Conservation (phyloP, 495 filamentous ascomycete genomes). For the Neurospora hispaniola region DNA sequence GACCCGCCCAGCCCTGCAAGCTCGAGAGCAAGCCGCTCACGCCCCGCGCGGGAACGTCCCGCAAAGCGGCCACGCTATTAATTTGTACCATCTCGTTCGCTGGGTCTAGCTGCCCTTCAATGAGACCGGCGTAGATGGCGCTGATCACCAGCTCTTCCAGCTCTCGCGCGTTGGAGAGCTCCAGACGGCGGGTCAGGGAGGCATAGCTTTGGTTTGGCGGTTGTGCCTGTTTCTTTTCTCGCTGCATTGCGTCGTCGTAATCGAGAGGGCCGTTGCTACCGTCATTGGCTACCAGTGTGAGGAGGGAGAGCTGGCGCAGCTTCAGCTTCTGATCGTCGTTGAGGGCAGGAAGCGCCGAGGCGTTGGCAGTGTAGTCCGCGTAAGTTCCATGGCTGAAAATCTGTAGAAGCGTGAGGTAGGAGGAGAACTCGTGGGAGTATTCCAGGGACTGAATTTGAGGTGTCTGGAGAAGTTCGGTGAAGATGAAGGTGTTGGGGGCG, state of each 20-base stretch:
- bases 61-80: constrained; percentile 68
- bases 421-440: constrained; percentile 28
- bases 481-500: constrained; percentile 80
- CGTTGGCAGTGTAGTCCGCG: constrained; percentile 48
- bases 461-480: constrained; percentile 80
- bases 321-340: constrained; percentile 66
- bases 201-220: constrained; percentile 52
- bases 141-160: constrained; percentile 87
- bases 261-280: constrained; percentile 23
- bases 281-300: constrained; percentile 53
- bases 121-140: constrained; percentile 75
- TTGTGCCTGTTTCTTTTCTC: not conserved
- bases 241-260: not conserved
- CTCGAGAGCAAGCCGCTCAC: constrained; percentile 54
- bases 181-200: constrained; percentile 53
- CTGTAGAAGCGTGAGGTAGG: constrained; percentile 64
- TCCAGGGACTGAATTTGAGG: constrained; percentile 70
- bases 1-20: constrained; percentile 61
- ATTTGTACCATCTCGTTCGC: constrained; percentile 59
- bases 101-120: constrained; percentile 75
- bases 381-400: constrained; percentile 94
- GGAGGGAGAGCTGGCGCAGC: constrained; percentile 81
- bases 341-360: constrained; percentile 54
- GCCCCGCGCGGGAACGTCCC: constrained; percentile 61
- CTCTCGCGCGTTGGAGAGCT: constrained; percentile 52